phyloP scores from a whole-genome alignment of 441 rosid genomes.

The Arabidopsis lyrata region DNA sequence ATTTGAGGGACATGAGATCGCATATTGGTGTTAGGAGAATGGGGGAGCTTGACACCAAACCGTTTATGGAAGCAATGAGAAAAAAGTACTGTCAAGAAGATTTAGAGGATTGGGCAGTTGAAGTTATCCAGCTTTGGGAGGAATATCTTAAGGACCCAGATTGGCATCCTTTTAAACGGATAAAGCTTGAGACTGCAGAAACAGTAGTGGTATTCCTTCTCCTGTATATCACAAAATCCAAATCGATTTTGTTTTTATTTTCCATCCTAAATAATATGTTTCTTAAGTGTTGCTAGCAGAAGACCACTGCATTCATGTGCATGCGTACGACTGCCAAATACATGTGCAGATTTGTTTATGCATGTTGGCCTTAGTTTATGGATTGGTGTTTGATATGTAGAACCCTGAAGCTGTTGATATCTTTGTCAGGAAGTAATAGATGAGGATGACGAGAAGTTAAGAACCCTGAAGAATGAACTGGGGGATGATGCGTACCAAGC shows the following conservation, averaged over 20 bases:
- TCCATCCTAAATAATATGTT: constrained; percentile 6
- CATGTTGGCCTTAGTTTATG: constrained; percentile 22
- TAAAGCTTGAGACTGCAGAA: constrained; percentile 53
- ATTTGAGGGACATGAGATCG: constrained; percentile 42
- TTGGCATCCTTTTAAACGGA: constrained; percentile 91
- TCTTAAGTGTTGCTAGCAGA: background rate
- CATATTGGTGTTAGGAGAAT: constrained; percentile 85
- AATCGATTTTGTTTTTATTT: constrained; percentile 1
- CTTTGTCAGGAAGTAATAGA: constrained; percentile 69
- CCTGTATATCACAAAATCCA: constrained; percentile 1
- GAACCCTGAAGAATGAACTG: constrained; percentile 59
- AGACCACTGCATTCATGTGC: background rate
- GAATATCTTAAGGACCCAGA: constrained; percentile 93
- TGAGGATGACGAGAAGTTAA: constrained; percentile 71
- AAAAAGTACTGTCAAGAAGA: constrained; percentile 68
- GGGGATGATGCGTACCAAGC: constrained; percentile 67
- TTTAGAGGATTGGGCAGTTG: constrained; percentile 79
- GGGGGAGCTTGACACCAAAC: constrained; percentile 88
- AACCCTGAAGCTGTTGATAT: constrained; percentile 29
- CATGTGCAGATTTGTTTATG: constrained; percentile 2
- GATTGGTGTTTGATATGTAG: constrained; percentile 24
- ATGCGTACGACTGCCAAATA: background rate
- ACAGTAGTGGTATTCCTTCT: constrained; percentile 52
- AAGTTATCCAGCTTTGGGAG: constrained; percentile 88
- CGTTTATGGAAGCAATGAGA: constrained; percentile 84